A percentile compares a stretch with the other conserved stretches of the same genome.
These are phyloP conservation scores for Geotrichum macrosporum DNA, from an alignment of 1,139 yeast genomes.

Conservation along the genomic window DNA sequence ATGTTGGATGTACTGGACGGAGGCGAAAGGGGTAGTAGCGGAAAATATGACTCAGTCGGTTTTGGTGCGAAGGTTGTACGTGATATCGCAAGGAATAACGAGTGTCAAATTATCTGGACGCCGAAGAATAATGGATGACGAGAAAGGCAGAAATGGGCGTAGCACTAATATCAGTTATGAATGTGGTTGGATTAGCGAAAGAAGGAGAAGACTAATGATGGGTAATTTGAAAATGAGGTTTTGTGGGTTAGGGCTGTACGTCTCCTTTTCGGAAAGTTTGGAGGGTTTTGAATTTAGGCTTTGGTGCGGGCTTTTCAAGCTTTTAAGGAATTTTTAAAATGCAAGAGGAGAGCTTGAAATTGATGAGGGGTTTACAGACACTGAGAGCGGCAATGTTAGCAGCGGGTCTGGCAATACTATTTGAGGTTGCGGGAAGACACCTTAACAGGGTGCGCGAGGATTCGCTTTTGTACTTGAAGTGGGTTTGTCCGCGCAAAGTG, in stretches of 20 bases:
- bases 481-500: too few relatives aligned
- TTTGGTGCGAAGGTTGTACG: not conserved
- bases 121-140: not conserved
- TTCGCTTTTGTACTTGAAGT: too few relatives aligned
- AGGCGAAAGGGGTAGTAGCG: too few relatives aligned
- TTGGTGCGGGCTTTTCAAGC: not conserved
- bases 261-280: not conserved
- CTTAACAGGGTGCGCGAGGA: too few relatives aligned
- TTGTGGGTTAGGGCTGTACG: constrained; percentile 4
- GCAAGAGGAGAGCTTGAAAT: too few relatives aligned
- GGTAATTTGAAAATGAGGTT: constrained; percentile 2
- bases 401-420: too few relatives aligned
- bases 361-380: too few relatives aligned
- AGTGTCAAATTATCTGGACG: not conserved
- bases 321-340: not conserved
- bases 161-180: too few relatives aligned
- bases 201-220: not conserved
- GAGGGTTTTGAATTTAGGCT: not conserved
- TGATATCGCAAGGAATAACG: not conserved
- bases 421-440: too few relatives aligned
- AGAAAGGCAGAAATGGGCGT: constrained; percentile 16
- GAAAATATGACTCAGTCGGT: too few relatives aligned
- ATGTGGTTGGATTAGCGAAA: too few relatives aligned
- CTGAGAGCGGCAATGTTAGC: too few relatives aligned
- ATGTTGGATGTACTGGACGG: not conserved